Evolutionary conservation across 441 rosid species (phyloP).

Genomic region (Populus trichocarpa): DNA sequence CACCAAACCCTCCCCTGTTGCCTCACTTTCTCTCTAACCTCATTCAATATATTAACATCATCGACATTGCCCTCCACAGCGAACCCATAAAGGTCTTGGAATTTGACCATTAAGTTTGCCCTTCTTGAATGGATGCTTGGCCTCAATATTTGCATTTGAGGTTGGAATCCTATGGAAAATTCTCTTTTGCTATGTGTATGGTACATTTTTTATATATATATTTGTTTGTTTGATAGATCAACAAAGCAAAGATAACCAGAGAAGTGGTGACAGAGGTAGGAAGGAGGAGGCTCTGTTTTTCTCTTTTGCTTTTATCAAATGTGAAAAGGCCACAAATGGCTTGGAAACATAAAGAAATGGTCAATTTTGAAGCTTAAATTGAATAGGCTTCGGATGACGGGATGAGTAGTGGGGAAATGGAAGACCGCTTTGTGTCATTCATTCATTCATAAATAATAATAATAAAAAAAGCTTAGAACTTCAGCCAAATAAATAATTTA

Average conservation of each 20-base stretch:
- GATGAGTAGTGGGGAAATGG: constrained; percentile 11
- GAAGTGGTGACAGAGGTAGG: background rate
- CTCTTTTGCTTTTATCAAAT: constrained; percentile 25
- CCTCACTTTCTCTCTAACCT: constrained; percentile 94
- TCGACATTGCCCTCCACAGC: constrained; percentile 97
- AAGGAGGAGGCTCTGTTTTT: background rate
- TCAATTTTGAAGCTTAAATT: constrained; percentile 27
- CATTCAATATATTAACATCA: constrained; percentile 87
- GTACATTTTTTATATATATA: constrained; percentile 28
- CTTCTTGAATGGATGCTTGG: constrained; percentile 94
- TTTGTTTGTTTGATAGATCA: constrained; percentile 23
- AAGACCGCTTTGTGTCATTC: background rate
- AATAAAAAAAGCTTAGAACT: background rate
- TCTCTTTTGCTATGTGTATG: constrained; percentile 63
- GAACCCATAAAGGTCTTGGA: constrained; percentile 90
- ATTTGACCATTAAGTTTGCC: constrained; percentile 80
- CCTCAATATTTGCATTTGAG: constrained; percentile 73
- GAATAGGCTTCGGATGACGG: constrained; percentile 10
- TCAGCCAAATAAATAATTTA: no score
- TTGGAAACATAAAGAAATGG: constrained; percentile 42
- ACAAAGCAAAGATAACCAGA: constrained; percentile 4
- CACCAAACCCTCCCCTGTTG: constrained; percentile 97
- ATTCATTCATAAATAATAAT: no score
- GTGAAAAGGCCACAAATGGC: constrained; percentile 30
- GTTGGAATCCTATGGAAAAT: constrained; percentile 56